Evolutionary conservation across 208 protist genomes (phyloP).

Genomic region (Phytomonas sp.): DNA sequence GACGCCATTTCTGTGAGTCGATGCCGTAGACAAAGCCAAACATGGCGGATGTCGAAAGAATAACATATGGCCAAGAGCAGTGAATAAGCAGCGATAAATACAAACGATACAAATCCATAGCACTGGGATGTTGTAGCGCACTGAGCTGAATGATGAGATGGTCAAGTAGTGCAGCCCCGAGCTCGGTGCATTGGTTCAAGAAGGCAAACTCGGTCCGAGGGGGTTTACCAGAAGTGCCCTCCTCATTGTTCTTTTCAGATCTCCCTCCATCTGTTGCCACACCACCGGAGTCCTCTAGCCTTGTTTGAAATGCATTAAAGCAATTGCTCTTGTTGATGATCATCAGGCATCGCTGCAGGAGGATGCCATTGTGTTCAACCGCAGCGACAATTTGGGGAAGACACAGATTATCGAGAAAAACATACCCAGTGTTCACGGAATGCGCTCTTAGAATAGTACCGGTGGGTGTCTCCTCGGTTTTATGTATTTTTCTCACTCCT

Average conservation of each 20-base stretch:
- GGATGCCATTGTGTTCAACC: slow-evolving; percentile 22
- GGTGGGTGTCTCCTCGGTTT: background rate
- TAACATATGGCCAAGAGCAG: slow-evolving; percentile 75
- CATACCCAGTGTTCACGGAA: background rate
- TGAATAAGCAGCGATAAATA: slow-evolving; percentile 69
- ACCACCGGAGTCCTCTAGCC: background rate
- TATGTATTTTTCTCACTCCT: background rate
- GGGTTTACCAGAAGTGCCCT: background rate
- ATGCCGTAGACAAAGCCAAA: slow-evolving; percentile 59
- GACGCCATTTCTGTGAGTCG: slow-evolving; percentile 52
- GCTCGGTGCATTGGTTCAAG: background rate
- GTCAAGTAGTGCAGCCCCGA: slow-evolving; percentile 38
- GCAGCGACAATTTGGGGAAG: slow-evolving; percentile 16
- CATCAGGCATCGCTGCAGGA: slow-evolving; percentile 20
- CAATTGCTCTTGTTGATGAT: slow-evolving; percentile 29
- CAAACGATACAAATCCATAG: slow-evolving; percentile 63
- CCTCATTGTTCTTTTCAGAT: background rate
- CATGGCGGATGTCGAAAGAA: slow-evolving; percentile 57
- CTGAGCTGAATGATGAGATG: slow-evolving; percentile 64
- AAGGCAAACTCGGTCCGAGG: background rate
- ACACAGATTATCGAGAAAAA: background rate
- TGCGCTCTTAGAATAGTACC: background rate
- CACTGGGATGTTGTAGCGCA: slow-evolving; percentile 49
- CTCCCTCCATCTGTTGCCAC: background rate
- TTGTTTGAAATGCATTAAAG: slow-evolving; percentile 16